These are phyloP conservation scores for Entomortierella lignicola DNA, from an alignment of 192 early-diverging fungal genomes.

Conservation along the genomic window DNA sequence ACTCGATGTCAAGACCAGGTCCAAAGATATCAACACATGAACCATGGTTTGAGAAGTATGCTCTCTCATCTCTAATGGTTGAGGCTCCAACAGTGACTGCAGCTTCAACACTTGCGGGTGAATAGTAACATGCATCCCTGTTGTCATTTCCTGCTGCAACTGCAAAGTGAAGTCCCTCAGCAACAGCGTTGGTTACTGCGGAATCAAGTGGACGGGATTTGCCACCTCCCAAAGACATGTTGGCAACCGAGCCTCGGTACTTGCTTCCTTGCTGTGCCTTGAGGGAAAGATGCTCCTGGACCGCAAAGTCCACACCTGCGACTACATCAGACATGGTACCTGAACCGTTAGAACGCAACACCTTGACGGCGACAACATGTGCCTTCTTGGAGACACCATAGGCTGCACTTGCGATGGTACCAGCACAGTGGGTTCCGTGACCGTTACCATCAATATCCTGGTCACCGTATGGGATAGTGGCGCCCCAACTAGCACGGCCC, in stretches of 20 bases:
- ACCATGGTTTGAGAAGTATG: slow-evolving; percentile 85
- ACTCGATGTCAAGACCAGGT: slow-evolving; percentile 77
- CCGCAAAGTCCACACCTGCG: slow-evolving; percentile 75
- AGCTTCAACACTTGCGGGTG: slow-evolving; percentile 73
- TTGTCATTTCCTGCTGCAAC: slow-evolving; percentile 98
- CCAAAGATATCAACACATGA: slow-evolving; percentile 94
- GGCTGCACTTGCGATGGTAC: slow-evolving; percentile 84
- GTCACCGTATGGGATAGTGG: slow-evolving; percentile 77
- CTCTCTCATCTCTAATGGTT: slow-evolving; percentile 83
- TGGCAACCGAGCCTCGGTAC: slow-evolving; percentile 88
- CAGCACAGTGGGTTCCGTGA: slow-evolving; percentile 91
- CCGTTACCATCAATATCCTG: slow-evolving; percentile 75
- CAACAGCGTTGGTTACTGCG: slow-evolving; percentile 81
- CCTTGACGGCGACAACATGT: slow-evolving; percentile 90
- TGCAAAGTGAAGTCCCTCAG: slow-evolving; percentile 86
- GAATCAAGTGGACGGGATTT: slow-evolving; percentile 81
- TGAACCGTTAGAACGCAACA: slow-evolving; percentile 89
- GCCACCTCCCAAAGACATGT: slow-evolving; percentile 94
- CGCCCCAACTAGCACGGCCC: slow-evolving; percentile 88
- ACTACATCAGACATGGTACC: slow-evolving; percentile 72
- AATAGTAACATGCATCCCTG: slow-evolving; percentile 90
- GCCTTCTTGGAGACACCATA: slow-evolving; percentile 93
- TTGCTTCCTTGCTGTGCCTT: slow-evolving; percentile 63
- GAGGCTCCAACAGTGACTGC: slow-evolving; percentile 93
- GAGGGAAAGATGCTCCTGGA: slow-evolving; percentile 37